Evolutionary conservation across 208 protist genomes (phyloP).

Genomic region (Acanthamoeba culbertsoni): DNA sequence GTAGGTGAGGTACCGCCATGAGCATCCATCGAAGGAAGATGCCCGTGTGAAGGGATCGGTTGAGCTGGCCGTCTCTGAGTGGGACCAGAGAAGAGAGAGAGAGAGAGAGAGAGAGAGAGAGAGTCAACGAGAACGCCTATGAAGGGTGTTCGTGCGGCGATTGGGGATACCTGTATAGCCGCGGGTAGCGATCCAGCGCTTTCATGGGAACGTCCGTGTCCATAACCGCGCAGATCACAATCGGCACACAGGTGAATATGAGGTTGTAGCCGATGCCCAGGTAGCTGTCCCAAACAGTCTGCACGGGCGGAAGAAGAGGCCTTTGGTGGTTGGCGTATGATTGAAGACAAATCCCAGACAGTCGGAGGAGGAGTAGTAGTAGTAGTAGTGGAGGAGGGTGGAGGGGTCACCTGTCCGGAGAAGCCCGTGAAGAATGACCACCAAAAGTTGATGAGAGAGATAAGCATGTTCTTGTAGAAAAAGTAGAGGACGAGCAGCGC

Average conservation of each 20-base stretch:
- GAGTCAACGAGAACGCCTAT: neutral
- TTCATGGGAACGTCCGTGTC: slow-evolving; percentile 43
- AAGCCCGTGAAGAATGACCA: slow-evolving; percentile 89
- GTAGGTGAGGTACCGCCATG: neutral
- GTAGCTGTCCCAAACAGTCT: slow-evolving; percentile 41
- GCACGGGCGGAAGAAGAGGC: no score
- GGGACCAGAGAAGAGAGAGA: neutral
- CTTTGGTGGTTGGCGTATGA: no score
- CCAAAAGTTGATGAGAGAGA: slow-evolving; percentile 88
- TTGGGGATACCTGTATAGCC: neutral
- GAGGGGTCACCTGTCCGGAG: slow-evolving; percentile 82
- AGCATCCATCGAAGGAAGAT: slow-evolving; percentile 1
- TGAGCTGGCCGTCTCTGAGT: neutral
- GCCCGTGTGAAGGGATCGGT: neutral
- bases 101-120: neutral
- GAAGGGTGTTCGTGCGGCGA: no score
- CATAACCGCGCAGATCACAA: slow-evolving; percentile 53
- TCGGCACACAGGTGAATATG: slow-evolving; percentile 61
- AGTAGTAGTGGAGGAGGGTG: neutral
- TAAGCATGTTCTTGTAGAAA: slow-evolving; percentile 96
- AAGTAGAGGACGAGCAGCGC: slow-evolving; percentile 90
- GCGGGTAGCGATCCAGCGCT: neutral
- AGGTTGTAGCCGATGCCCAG: slow-evolving; percentile 62
- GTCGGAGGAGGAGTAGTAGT: no score
- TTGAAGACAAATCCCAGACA: no score